Evolutionary conservation across 2,329 filamentous ascomycete species (phyloP).

Genomic region (Herpomyces periplanetae): DNA sequence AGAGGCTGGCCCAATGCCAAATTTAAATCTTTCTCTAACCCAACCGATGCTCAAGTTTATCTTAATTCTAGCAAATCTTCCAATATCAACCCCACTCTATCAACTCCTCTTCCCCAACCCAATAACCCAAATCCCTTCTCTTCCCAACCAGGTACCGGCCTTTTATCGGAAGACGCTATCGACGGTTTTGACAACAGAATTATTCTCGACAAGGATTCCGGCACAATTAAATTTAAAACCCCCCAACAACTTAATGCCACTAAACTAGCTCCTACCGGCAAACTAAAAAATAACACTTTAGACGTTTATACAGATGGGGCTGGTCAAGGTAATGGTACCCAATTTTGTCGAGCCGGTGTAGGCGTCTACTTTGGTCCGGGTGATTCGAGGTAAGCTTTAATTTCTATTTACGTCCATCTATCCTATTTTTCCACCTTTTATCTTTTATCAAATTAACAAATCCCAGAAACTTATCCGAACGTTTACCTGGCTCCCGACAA

Average conservation of each 20-base stretch:
- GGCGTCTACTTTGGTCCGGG: conserved; percentile 22
- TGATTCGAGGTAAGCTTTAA: conserved; percentile 13
- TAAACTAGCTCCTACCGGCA: conserved; percentile 10
- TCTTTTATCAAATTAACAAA: conserved; percentile 10
- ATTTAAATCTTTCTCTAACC: conserved; percentile 11
- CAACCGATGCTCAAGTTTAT: conserved; percentile 33
- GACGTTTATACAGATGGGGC: conserved; percentile 23
- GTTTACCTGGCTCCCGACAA: conserved; percentile 28
- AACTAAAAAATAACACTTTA: conserved; percentile 12
- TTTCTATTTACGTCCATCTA: conserved; percentile 3
- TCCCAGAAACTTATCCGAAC: conserved; percentile 25
- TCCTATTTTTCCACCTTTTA: conserved; percentile 1
- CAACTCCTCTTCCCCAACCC: too few species aligned
- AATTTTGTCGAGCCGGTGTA: conserved; percentile 16
- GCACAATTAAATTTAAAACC: conserved; percentile 15
- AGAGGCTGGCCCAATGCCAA: conserved; percentile 25
- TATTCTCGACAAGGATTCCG: conserved; percentile 13
- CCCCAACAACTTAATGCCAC: conserved; percentile 10
- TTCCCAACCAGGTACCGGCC: conserved; percentile 14
- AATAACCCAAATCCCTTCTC: too few species aligned
- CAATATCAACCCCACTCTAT: too few species aligned
- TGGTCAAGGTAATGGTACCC: conserved; percentile 16
- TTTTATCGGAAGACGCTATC: conserved; percentile 14
- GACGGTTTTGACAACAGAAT: conserved; percentile 21
- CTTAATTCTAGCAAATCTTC: too few species aligned